Base-by-base conservation (phyloP, 169 alveolate species). In the Pseudocohnilembus persalinus region DNA sequence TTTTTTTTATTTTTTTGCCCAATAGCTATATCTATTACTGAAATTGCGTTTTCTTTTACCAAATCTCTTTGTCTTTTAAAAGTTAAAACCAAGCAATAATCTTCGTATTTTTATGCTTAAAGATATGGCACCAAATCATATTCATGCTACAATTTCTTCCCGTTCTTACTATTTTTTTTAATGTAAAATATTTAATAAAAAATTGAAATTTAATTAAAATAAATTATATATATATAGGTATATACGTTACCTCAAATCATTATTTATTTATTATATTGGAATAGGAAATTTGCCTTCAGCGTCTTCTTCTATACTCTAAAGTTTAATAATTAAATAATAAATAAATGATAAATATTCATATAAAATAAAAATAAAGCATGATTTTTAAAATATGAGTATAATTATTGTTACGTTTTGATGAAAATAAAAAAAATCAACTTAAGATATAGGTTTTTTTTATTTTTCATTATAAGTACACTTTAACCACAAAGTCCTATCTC, bases 401-500 rank as follows among this genome's bases (percentile, higher is more conserved):
- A n/a, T n/a, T n/a, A n/a, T n/a, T n/a, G n/a, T n/a, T n/a, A n/a
- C n/a, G n/a, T n/a, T n/a, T n/a, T n/a, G n/a, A n/a, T n/a, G n/a
- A n/a, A 79, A 79, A 63, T 79, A 79, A 29, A 27, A 64, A 29
- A 79, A 1, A 4, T 49, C 63, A 1, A 79, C 63, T 0, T 79
- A 68, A 34, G 76, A 34, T n/a, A 79, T 79, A 27, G 84, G 75
- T 49, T 63, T 68, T 28, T 79, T 79, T 27, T 79, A 30, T 29
- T 34, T 34, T 16, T 72, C 84, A 64, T 79, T 29, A 64, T 79
- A 79, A 31, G 75, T 49, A 49, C 26, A 4, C 29, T 72, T 79
- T 26, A 79, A 31, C 84, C 84, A 79, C 20, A 79, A 29, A 34
- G 20, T 79, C 11, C 63, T 63, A 79, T 35, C 49, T 64, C 84